A percentile compares a stretch with the other conserved stretches of the same genome.
Evolutionary conservation across 352 stramenopile species (phyloP).

Genomic region (Peronospora belbahrii): DNA sequence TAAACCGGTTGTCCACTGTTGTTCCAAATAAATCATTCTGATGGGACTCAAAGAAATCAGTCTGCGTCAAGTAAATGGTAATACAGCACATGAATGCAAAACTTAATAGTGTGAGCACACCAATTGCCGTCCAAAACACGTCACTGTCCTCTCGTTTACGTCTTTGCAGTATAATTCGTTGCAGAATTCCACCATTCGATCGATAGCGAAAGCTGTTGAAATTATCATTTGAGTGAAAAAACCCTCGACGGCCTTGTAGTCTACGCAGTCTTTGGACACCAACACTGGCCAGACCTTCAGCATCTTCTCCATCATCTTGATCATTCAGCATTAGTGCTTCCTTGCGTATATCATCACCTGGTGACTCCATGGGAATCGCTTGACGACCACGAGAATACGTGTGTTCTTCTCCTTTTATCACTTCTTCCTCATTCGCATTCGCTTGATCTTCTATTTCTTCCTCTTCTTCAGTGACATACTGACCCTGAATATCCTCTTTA

Average conservation of each 20-base stretch:
- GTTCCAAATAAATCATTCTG: constrained; percentile 75
- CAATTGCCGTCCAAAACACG: constrained; percentile 68
- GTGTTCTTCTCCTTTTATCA: constrained; percentile 23
- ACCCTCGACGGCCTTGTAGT: constrained; percentile 33
- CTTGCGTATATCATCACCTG: constrained; percentile 35
- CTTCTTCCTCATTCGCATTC: constrained; percentile 9
- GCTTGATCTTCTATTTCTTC: constrained; percentile 4
- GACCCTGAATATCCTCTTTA: neutral
- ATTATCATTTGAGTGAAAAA: constrained; percentile 40
- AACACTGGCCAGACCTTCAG: neutral
- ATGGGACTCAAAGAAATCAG: constrained; percentile 76
- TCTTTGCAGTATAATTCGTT: constrained; percentile 51
- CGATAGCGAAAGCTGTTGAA: constrained; percentile 24
- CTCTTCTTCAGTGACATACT: constrained; percentile 5
- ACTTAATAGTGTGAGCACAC: constrained; percentile 60
- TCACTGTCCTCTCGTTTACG: constrained; percentile 45
- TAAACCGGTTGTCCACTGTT: constrained; percentile 77
- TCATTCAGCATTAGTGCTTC: constrained; percentile 31
- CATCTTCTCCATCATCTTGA: constrained; percentile 14
- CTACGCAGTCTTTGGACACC: constrained; percentile 28
- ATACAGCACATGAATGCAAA: constrained; percentile 53
- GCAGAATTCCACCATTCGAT: constrained; percentile 33
- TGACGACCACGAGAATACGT: constrained; percentile 46
- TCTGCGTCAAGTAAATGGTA: constrained; percentile 65
- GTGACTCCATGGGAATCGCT: constrained; percentile 63